phyloP scores from a whole-genome alignment of 306 rosid genomes.

The Vigna nakashimae region DNA sequence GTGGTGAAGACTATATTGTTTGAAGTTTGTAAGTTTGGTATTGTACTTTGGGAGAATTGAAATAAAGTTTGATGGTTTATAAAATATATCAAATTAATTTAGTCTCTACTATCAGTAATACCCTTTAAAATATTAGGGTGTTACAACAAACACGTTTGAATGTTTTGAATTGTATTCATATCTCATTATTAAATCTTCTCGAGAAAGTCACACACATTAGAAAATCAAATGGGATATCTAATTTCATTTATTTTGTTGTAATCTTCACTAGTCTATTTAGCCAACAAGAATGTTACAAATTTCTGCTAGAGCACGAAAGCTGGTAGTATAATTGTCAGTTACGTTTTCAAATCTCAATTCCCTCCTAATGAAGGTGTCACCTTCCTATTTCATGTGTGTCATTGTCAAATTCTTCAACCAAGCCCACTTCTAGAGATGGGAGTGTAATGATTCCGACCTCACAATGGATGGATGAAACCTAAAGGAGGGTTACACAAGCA shows the following conservation, averaged over 20 bases:
- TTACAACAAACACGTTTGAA: too few species aligned
- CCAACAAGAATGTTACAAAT: slow-evolving; percentile 13
- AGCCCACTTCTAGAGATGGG: slow-evolving; percentile 43
- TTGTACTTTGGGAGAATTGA: too few species aligned
- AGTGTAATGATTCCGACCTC: slow-evolving; percentile 44
- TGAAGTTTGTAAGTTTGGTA: too few species aligned
- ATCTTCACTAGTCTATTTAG: background rate
- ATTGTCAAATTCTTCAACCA: slow-evolving; percentile 42
- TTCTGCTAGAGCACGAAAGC: slow-evolving; percentile 2
- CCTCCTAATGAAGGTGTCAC: slow-evolving; percentile 27
- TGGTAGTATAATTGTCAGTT: slow-evolving; percentile 1
- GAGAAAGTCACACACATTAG: too few species aligned
- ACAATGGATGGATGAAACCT: slow-evolving; percentile 34
- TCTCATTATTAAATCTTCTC: too few species aligned
- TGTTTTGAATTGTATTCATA: too few species aligned
- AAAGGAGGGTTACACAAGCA: slow-evolving; percentile 4
- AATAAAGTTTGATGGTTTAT: too few species aligned
- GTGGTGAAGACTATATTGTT: too few species aligned
- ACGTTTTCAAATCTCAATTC: slow-evolving; percentile 1
- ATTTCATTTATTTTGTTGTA: background rate
- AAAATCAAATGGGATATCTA: too few species aligned
- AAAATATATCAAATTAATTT: too few species aligned
- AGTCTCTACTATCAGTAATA: too few species aligned
- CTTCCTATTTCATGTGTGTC: slow-evolving; percentile 32
- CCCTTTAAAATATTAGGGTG: too few species aligned